Evolutionary conservation across 345 rosid species (phyloP).

Genomic region (Moricandia moricandioides): DNA sequence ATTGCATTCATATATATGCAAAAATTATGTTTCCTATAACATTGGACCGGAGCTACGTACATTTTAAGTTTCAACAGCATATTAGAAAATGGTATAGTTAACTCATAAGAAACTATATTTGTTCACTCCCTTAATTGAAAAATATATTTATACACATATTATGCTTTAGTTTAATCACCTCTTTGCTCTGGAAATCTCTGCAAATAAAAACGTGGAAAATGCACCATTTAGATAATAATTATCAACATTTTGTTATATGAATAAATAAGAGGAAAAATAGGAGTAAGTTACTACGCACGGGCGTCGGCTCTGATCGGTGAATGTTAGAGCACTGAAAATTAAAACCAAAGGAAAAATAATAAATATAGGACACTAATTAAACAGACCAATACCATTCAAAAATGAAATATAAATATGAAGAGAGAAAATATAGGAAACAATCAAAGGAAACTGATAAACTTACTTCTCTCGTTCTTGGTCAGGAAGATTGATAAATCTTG

Average conservation of each 20-base stretch:
- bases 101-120: neutral
- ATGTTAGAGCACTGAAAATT: conserved; percentile 42
- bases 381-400: neutral
- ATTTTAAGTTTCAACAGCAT: neutral
- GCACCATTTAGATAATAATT: neutral
- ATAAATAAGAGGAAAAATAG: neutral
- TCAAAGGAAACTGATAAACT: neutral
- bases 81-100: neutral
- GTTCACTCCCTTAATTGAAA: neutral
- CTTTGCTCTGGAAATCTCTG: conserved; percentile 54
- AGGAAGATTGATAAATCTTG: conserved; percentile 56
- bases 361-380: neutral
- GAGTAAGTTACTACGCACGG: conserved; percentile 22
- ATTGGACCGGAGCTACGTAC: neutral
- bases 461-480: conserved; percentile 76
- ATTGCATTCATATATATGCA: neutral
- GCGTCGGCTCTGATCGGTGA: conserved; percentile 40
- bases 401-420: neutral
- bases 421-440: neutral
- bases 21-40: too few species aligned
- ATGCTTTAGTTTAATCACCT: conserved; percentile 40
- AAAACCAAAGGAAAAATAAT: neutral
- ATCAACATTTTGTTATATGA: neutral
- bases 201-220: conserved; percentile 4
- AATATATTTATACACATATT: neutral